These are phyloP conservation scores for Cordyceps farinosa DNA, from an alignment of 2,329 filamentous ascomycete species.

Conservation along the genomic window DNA sequence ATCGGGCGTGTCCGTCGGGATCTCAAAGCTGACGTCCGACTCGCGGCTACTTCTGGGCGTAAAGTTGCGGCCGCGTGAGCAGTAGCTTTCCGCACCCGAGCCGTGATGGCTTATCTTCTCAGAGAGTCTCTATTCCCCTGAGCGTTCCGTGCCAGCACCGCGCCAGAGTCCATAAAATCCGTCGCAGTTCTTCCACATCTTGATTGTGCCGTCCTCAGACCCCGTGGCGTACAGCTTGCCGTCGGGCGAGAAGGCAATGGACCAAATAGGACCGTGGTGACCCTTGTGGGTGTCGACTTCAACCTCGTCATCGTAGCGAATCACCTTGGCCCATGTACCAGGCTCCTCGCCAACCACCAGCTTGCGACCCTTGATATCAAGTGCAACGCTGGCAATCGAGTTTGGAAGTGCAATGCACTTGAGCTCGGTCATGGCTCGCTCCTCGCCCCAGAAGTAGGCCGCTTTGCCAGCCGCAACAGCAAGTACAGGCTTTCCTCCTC, in stretches of 20 bases:
- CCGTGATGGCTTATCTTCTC: slow-evolving; percentile 1
- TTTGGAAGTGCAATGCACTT: slow-evolving; percentile 79
- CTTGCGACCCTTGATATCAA: slow-evolving; percentile 76
- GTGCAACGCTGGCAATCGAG: slow-evolving; percentile 83
- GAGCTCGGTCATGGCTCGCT: slow-evolving; percentile 64
- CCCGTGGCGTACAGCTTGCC: slow-evolving; percentile 95
- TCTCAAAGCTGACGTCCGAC: slow-evolving; percentile 16
- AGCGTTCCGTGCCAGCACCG: slow-evolving; percentile 42
- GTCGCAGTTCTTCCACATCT: slow-evolving; percentile 74
- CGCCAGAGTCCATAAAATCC: slow-evolving; percentile 63
- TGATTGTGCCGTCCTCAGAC: slow-evolving; percentile 96
- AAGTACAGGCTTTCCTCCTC: slow-evolving; percentile 67
- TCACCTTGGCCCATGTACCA: slow-evolving; percentile 95
- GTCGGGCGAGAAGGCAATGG: slow-evolving; percentile 88
- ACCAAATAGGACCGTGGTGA: slow-evolving; percentile 97
- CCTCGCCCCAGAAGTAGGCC: slow-evolving; percentile 86
- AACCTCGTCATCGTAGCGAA: slow-evolving; percentile 77
- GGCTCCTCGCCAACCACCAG: slow-evolving; percentile 87
- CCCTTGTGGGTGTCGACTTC: slow-evolving; percentile 94
- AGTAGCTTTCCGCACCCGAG: background rate
- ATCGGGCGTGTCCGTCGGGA: slow-evolving; percentile 10
- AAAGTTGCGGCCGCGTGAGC: slow-evolving; percentile 10
- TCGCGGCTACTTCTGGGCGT: slow-evolving; percentile 16
- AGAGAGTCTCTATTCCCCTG: slow-evolving; percentile 35
- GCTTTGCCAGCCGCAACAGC: slow-evolving; percentile 92